Evolutionary conservation across 2,329 filamentous ascomycete genomes (phyloP).

Genomic region (Cadophora malorum): DNA sequence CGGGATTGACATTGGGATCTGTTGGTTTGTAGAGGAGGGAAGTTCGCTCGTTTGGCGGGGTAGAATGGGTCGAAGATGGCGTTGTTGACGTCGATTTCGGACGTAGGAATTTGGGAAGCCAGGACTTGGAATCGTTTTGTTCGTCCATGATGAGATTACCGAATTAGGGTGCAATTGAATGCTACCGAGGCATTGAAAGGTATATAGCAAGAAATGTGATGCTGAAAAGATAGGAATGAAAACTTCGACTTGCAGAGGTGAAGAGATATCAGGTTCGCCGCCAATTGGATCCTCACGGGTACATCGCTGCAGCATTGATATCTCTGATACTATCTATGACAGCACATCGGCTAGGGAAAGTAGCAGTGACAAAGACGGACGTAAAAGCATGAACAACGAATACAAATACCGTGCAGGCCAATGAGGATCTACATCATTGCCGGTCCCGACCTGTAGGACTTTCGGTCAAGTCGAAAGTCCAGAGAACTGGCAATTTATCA

Average conservation of each 20-base stretch:
- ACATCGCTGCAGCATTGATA: slow-evolving; percentile 14
- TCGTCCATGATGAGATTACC: slow-evolving; percentile 31
- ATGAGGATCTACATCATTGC: not conserved
- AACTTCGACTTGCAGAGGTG: not conserved
- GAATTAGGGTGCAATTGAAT: not conserved
- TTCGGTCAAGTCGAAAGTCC: not conserved
- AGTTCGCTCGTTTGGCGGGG: slow-evolving; percentile 43
- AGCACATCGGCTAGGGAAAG: slow-evolving; percentile 11
- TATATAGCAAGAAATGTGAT: not conserved
- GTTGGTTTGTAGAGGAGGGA: slow-evolving; percentile 38
- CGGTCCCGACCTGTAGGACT: not conserved
- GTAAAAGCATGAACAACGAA: slow-evolving; percentile 14
- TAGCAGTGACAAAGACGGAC: slow-evolving; percentile 13
- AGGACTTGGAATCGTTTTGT: slow-evolving; percentile 37
- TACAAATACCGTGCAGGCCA: not conserved
- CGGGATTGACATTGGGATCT: slow-evolving; percentile 23
- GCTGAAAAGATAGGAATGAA: not conserved
- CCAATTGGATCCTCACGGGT: slow-evolving; percentile 5
- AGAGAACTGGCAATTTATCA: not conserved
- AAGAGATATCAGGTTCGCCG: not conserved
- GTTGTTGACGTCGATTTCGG: slow-evolving; percentile 30
- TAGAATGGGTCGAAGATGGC: slow-evolving; percentile 32
- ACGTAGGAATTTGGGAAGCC: slow-evolving; percentile 41
- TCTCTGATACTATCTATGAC: slow-evolving; percentile 4
- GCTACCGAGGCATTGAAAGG: not conserved